Conservation (phyloP, 768 basidiomycete genomes). For the Lentinus brumalis region DNA sequence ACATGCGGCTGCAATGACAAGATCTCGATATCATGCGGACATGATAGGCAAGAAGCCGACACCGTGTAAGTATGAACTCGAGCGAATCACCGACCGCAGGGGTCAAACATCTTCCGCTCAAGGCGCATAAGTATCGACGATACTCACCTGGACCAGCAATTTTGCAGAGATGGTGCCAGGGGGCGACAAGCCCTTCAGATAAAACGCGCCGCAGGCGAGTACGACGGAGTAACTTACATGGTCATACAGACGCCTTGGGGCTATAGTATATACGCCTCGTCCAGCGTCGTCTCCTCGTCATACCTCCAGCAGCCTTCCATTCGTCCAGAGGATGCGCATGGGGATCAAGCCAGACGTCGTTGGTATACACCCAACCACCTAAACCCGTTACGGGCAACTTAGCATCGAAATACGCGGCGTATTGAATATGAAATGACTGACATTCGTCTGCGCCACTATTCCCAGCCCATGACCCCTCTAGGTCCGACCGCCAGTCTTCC, state of each 20-base stretch:
- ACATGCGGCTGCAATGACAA: too few relatives aligned
- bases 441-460: slow-evolving; percentile 38
- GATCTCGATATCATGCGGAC: too few relatives aligned
- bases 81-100: too few relatives aligned
- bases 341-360: slow-evolving; percentile 70
- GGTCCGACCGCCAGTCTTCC: slow-evolving; percentile 77
- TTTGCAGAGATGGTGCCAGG: too few relatives aligned
- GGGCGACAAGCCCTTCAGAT: neutral
- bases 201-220: neutral
- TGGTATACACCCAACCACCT: slow-evolving; percentile 86
- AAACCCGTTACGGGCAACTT: neutral
- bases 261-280: slow-evolving; percentile 61
- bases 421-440: slow-evolving; percentile 21
- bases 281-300: slow-evolving; percentile 75
- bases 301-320: slow-evolving; percentile 43
- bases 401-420: slow-evolving; percentile 17
- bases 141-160: neutral
- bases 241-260: slow-evolving; percentile 9
- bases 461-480: slow-evolving; percentile 56
- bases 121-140: neutral
- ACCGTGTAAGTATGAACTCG: too few relatives aligned
- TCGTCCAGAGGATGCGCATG: slow-evolving; percentile 40
- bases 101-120: too few relatives aligned
- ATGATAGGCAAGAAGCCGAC: too few relatives aligned
- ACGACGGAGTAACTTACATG: neutral